Evolutionary conservation across 2,329 filamentous ascomycete species (phyloP), one percentile per base, ranked within the genome.

Genomic region (Cercospora sesami): DNA sequence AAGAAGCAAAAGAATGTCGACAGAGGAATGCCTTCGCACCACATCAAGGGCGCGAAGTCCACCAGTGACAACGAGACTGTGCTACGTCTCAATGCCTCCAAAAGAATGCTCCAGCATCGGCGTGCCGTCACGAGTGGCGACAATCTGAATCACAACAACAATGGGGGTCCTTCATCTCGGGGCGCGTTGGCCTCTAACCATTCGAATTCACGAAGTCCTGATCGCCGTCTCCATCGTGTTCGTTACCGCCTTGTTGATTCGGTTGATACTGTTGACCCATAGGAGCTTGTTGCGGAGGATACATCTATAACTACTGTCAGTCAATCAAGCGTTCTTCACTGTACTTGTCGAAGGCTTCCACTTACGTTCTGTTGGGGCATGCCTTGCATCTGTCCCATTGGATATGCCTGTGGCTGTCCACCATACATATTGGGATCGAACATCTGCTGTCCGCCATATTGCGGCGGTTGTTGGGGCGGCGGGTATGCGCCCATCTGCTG

Each of bases 361-460:
- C 72, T 73, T 69, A 73, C 72, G 36, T 61, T 65, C 64, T 74
- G 72, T 48, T 74, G 75, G 39, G 74, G 73, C 75, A 77, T 76
- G 65, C 73, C 73, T 69, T 71, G 73, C 73, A 76, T 75, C 69
- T 74, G 72, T 16, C 69, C 71, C 74, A 77, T 76, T 1, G 68
- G 68, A 65, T 77, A 77, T 62, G 70, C 72, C 10, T 64, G 63
- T 28, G 72, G 68, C 68, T 77, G 75, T 31, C 65, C 58, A 5
- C 61, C 71, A 59, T 98, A 98, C 85, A 97, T 97, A 71, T 88
- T 89, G 70, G 92, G 89, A 65, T 89, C 86, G 77, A 93, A 97
- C 86, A 97, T 96, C 60, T 78, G 79, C 73, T 91, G 90, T 57
- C 91, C 87, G 76, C 95, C 92, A 14, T 90, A 91, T 58, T 87